phyloP scores from a whole-genome alignment of 495 filamentous ascomycete species.

The Penicillium steckii region DNA sequence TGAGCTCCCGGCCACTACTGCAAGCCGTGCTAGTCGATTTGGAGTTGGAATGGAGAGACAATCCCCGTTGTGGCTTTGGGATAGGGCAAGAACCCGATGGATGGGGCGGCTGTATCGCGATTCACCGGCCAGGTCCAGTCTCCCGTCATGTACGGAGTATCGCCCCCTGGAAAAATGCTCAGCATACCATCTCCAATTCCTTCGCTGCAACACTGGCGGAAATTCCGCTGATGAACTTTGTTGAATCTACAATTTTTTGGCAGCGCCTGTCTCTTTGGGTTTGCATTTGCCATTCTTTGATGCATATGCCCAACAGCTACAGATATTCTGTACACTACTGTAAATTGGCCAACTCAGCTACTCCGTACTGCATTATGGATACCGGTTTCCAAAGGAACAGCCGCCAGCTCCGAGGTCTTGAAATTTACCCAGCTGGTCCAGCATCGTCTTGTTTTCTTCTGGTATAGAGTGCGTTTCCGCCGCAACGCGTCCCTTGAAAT shows the following conservation, averaged over 20 bases:
- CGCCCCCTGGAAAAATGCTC: not conserved
- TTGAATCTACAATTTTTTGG: not conserved
- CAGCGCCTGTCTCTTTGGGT: not conserved
- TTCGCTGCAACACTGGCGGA: not conserved
- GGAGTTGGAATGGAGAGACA: constrained; percentile 10
- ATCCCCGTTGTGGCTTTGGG: constrained; percentile 19
- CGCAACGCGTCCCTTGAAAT: constrained; percentile 14
- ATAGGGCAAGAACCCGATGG: not conserved
- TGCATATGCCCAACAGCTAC: not conserved
- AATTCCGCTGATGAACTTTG: not conserved
- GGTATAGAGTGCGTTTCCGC: constrained; percentile 6
- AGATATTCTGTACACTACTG: not conserved
- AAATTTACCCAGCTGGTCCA: not conserved
- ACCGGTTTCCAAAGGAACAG: constrained; percentile 17
- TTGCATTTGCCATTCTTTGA: not conserved
- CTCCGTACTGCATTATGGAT: not conserved
- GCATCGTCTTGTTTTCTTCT: not conserved
- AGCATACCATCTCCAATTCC: not conserved
- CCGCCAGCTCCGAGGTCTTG: not conserved
- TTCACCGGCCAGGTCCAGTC: too few species aligned
- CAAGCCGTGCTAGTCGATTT: constrained; percentile 16
- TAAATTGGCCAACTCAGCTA: not conserved
- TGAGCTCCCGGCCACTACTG: constrained; percentile 13
- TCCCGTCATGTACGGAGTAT: not conserved
- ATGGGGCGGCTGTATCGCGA: not conserved